A percentile compares a stretch with the other conserved stretches of the same genome.
Conservation (phyloP, 2,329 filamentous ascomycete species). For the Alternaria sp. region DNA sequence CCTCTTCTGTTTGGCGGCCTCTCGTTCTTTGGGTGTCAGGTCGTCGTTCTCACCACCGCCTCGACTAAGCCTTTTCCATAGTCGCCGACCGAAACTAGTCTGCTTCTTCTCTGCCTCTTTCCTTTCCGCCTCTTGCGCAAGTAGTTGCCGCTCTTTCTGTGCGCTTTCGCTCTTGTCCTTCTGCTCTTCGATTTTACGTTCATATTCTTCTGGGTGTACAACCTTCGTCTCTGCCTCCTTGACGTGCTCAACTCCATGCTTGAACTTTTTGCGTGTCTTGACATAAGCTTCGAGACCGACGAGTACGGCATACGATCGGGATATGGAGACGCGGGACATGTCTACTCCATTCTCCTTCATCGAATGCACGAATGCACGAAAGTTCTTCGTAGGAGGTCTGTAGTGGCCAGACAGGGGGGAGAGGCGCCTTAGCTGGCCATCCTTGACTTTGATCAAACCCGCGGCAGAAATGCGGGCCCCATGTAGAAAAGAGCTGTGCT, state of each 20-base stretch:
- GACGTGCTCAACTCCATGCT: conserved; percentile 61
- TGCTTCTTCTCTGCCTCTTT: conserved; percentile 56
- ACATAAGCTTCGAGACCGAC: conserved; percentile 84
- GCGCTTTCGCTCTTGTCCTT: conserved; percentile 69
- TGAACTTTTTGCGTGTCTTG: conserved; percentile 72
- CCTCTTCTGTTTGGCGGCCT: conserved; percentile 34
- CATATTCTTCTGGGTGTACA: conserved; percentile 67
- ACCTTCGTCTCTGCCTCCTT: conserved; percentile 67
- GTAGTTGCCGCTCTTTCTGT: conserved; percentile 66
- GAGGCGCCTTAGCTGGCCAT: conserved; percentile 78
- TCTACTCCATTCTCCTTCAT: conserved; percentile 79
- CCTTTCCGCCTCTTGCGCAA: conserved; percentile 53
- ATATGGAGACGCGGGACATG: conserved; percentile 80
- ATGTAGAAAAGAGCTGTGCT: conserved; percentile 89
- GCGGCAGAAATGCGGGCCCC: conserved; percentile 83
- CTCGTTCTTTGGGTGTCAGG: conserved; percentile 26
- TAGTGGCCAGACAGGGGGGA: conserved; percentile 80
- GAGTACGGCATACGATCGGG: conserved; percentile 81
- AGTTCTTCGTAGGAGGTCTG: conserved; percentile 82
- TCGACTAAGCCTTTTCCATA: conserved; percentile 42
- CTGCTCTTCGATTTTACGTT: conserved; percentile 56
- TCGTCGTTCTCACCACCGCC: conserved; percentile 27
- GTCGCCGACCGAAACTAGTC: conserved; percentile 41
- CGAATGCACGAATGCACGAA: conserved; percentile 79
- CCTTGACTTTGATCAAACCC: conserved; percentile 84